Conservation (phyloP, 768 basidiomycete species). For the Termitomyces sp. region DNA sequence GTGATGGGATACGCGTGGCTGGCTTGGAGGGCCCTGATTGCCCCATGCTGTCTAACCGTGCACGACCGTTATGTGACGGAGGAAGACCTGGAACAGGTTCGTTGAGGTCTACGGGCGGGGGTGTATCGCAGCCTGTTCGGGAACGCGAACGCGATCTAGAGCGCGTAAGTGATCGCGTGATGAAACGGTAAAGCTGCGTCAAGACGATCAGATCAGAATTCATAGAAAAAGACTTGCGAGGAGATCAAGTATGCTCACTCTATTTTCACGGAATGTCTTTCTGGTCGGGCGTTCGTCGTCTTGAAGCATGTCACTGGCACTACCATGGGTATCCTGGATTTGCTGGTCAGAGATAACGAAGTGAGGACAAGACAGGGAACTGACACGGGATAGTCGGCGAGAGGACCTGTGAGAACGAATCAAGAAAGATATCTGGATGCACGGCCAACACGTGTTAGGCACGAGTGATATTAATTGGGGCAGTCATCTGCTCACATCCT, state of each 20-base stretch:
- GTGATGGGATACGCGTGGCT: constrained; percentile 47
- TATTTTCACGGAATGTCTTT: constrained; percentile 45
- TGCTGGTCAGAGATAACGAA: background rate
- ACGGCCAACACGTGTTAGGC: constrained; percentile 50
- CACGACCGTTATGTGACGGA: constrained; percentile 11
- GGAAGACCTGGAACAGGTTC: constrained; percentile 24
- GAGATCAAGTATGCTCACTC: constrained; percentile 30
- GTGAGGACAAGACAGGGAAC: constrained; percentile 9
- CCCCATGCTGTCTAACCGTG: constrained; percentile 18
- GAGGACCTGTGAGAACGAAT: constrained; percentile 40
- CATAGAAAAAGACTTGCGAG: constrained; percentile 8
- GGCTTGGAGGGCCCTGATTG: constrained; percentile 42
- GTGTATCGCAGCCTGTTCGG: constrained; percentile 27
- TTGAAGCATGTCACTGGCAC: constrained; percentile 17
- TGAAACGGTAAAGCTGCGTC: constrained; percentile 59
- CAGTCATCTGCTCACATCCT: constrained; percentile 31
- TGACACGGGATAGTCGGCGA: constrained; percentile 29
- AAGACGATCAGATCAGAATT: constrained; percentile 11
- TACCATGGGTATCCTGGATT: constrained; percentile 12
- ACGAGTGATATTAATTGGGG: constrained; percentile 23
- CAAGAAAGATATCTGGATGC: constrained; percentile 37
- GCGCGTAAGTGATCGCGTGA: constrained; percentile 48
- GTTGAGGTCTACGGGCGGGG: constrained; percentile 16
- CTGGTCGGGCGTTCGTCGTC: constrained; percentile 41
- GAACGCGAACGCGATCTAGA: constrained; percentile 64